Conservation (phyloP, 2,329 filamentous ascomycete genomes). For the Amesomyces nigricolor region DNA sequence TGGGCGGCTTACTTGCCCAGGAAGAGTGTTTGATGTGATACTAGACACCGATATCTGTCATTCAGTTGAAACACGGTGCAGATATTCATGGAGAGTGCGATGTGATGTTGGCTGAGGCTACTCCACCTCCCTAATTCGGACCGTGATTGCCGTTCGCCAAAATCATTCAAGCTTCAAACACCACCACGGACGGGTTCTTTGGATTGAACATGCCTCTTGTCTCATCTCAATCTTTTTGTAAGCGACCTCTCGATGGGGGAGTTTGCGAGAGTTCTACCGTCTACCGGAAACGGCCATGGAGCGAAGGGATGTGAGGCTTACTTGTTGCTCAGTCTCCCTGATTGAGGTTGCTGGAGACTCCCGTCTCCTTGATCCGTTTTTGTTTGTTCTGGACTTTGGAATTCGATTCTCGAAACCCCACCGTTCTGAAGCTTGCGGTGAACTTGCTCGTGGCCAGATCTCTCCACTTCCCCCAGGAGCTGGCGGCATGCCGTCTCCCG, state of each 20-base stretch:
- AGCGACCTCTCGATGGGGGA: too few species aligned
- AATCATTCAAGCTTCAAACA: constrained; percentile 10
- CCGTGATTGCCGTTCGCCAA: constrained; percentile 4
- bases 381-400: too few species aligned
- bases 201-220: not conserved
- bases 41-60: too few species aligned
- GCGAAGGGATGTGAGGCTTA: too few species aligned
- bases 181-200: not conserved
- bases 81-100: not conserved
- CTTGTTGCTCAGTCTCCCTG: not conserved
- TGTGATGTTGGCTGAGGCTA: not conserved
- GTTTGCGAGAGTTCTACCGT: not conserved
- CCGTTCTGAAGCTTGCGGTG: too few species aligned
- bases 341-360: not conserved
- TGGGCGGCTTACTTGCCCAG: too few species aligned
- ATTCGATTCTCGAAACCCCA: too few species aligned
- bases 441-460: too few species aligned
- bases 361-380: too few species aligned
- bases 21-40: too few species aligned
- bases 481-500: not conserved
- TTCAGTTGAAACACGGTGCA: constrained; percentile 16
- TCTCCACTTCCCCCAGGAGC: not conserved
- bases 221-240: not conserved
- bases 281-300: too few species aligned
- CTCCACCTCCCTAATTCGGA: constrained; percentile 3